These are phyloP conservation scores for Nevesoporus exiguus DNA, from an alignment of 768 basidiomycete genomes.

Conservation along the genomic window DNA sequence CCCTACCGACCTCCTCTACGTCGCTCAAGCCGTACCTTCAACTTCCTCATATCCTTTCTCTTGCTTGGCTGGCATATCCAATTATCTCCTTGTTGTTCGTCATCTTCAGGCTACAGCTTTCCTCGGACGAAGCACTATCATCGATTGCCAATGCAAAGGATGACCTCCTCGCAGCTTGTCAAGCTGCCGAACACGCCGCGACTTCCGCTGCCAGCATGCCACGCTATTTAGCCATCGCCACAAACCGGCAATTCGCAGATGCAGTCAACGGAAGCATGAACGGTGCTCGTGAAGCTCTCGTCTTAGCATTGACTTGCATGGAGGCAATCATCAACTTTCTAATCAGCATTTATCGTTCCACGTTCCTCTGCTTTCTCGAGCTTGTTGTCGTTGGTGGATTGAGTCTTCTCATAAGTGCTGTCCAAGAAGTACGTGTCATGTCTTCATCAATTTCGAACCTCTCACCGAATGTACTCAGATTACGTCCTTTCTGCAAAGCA, in stretches of 20 bases:
- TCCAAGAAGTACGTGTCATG: constrained; percentile 62
- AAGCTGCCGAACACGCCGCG: constrained; percentile 80
- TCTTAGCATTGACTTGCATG: constrained; percentile 76
- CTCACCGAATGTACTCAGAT: constrained; percentile 45
- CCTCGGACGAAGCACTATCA: constrained; percentile 64
- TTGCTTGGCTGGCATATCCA: constrained; percentile 90
- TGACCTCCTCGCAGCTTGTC: constrained; percentile 79
- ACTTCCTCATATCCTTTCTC: constrained; percentile 77
- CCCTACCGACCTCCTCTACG: constrained; percentile 24
- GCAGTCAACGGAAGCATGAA: constrained; percentile 78
- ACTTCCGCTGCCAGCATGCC: constrained; percentile 83
- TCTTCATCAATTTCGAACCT: neutral
- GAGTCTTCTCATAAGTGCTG: constrained; percentile 74
- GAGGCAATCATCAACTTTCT: constrained; percentile 90
- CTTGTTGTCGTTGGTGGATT: constrained; percentile 81
- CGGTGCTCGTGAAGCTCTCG: constrained; percentile 68
- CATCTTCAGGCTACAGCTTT: constrained; percentile 76
- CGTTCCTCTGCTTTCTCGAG: constrained; percentile 91
- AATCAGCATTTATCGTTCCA: constrained; percentile 87
- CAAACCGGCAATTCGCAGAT: constrained; percentile 74
- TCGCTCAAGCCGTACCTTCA: constrained; percentile 78
- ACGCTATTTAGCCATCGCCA: constrained; percentile 79
- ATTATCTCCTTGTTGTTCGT: constrained; percentile 86
- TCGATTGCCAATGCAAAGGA: constrained; percentile 67
- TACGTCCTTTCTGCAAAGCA: constrained; percentile 59